phyloP scores from a whole-genome alignment of 306 rosid species.

The Inga leiocalycina region DNA sequence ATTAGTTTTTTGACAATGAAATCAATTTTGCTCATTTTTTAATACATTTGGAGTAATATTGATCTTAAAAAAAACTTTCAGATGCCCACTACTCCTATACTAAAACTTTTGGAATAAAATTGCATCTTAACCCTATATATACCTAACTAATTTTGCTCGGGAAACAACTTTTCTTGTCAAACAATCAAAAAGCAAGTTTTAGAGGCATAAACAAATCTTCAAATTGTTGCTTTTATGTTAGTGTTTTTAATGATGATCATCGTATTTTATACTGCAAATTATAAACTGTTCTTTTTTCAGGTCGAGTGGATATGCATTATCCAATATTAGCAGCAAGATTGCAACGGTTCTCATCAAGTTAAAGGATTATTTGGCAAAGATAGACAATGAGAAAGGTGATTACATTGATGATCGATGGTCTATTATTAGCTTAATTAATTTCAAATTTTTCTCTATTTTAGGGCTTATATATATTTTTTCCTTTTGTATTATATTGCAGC shows the following conservation, averaged over 20 bases:
- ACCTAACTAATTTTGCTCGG: too few species aligned
- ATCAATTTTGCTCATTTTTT: too few species aligned
- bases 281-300: slow-evolving; percentile 25
- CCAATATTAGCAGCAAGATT: slow-evolving; percentile 28
- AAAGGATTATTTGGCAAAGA: slow-evolving; percentile 19
- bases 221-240: not conserved
- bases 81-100: too few species aligned
- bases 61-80: too few species aligned
- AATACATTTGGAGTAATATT: too few species aligned
- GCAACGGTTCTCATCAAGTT: not conserved
- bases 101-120: too few species aligned
- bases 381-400: slow-evolving; percentile 37
- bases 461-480: too few species aligned
- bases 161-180: not conserved
- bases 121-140: too few species aligned
- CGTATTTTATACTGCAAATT: not conserved
- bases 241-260: not conserved
- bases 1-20: too few species aligned
- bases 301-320: slow-evolving; percentile 21
- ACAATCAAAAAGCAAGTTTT: not conserved
- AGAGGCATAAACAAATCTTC: not conserved
- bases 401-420: not conserved
- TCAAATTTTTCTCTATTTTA: not conserved
- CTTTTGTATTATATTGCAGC: slow-evolving; percentile 6
- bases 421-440: not conserved